These are phyloP conservation scores for Dactylella cylindrospora DNA, from an alignment of 2,329 filamentous ascomycete species.

Conservation along the genomic window DNA sequence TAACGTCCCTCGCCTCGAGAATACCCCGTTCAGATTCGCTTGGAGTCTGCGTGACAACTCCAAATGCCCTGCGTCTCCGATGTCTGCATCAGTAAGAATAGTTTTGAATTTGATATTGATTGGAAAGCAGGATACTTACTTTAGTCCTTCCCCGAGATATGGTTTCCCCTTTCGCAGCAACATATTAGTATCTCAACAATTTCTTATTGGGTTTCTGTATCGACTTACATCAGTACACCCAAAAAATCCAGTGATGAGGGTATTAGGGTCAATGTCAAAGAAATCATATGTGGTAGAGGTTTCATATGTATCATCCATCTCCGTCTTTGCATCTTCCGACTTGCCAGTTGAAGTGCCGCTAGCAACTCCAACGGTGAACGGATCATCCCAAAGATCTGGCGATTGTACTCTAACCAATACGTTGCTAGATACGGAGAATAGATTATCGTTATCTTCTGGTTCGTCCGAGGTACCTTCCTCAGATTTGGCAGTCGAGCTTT, in stretches of 20 bases:
- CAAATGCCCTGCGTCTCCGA: conserved; percentile 41
- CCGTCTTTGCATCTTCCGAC: conserved; percentile 14
- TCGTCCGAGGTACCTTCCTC: neutral
- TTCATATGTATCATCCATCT: conserved; percentile 17
- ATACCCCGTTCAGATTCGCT: conserved; percentile 18
- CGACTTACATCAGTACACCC: conserved; percentile 35
- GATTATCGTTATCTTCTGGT: conserved; percentile 1
- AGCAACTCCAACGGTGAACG: conserved; percentile 5
- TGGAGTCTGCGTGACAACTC: conserved; percentile 37
- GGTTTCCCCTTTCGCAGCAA: conserved; percentile 23
- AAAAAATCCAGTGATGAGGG: conserved; percentile 36
- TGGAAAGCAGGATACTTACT: conserved; percentile 26
- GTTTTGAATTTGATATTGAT: neutral
- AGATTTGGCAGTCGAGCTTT: neutral
- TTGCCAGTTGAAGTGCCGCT: neutral
- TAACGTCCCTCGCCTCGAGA: conserved; percentile 7
- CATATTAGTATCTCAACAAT: neutral
- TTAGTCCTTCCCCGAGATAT: conserved; percentile 37
- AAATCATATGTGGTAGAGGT: conserved; percentile 23
- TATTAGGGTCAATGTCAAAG: conserved; percentile 19
- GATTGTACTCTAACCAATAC: no score
- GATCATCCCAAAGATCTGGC: conserved; percentile 23
- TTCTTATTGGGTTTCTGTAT: neutral
- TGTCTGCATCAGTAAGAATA: conserved; percentile 38
- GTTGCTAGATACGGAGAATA: neutral